A percentile compares a stretch with the other conserved stretches of the same genome.
These are phyloP conservation scores for Botrytis porri DNA, from an alignment of 2,329 filamentous ascomycete genomes.

Conservation along the genomic window DNA sequence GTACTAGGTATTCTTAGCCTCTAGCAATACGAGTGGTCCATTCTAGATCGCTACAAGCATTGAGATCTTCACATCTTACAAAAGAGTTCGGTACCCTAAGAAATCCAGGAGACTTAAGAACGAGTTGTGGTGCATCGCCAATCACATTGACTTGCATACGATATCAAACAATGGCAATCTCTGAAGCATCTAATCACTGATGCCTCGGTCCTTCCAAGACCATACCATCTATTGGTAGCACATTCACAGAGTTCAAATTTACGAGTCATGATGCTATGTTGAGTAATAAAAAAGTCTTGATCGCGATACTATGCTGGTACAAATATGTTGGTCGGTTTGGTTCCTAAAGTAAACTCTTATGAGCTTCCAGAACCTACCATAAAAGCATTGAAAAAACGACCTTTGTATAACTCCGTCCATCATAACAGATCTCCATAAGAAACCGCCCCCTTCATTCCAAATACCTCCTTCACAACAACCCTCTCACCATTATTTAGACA, in stretches of 20 bases:
- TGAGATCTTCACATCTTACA: neutral
- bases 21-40: neutral
- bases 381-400: conserved; percentile 34
- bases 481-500: conserved; percentile 54
- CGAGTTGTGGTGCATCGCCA: neutral
- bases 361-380: conserved; percentile 26
- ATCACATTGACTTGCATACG: neutral
- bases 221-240: neutral
- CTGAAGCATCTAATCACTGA: neutral
- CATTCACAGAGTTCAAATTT: neutral
- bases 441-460: conserved; percentile 20
- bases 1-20: neutral
- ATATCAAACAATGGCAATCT: neutral
- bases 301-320: conserved; percentile 37
- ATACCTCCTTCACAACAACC: neutral
- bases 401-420: conserved; percentile 38
- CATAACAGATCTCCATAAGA: conserved; percentile 32
- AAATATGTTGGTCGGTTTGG: conserved; percentile 32
- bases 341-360: conserved; percentile 29
- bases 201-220: neutral
- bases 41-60: neutral
- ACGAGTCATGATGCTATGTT: neutral
- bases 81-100: neutral
- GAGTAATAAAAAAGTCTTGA: conserved; percentile 31
- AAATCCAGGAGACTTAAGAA: neutral